Evolutionary conservation across 371 early-diverging fungal genomes (phyloP).

Genomic region (Rhizopus sp.): DNA sequence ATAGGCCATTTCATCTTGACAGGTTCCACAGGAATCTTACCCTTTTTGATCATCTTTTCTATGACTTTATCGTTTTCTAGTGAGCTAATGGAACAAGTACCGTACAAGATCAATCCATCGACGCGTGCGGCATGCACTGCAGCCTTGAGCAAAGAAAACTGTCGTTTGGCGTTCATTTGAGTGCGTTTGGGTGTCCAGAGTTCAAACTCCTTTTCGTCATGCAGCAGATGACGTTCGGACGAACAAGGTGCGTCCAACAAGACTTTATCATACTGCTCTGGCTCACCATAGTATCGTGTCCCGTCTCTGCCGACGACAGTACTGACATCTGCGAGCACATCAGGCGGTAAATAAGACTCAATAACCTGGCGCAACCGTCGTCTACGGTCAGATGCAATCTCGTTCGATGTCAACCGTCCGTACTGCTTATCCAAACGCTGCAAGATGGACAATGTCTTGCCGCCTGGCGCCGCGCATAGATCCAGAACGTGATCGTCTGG

Average conservation of each 20-base stretch:
- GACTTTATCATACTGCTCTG: slow-evolving; percentile 62
- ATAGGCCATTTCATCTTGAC: slow-evolving; percentile 44
- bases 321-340: slow-evolving; percentile 37
- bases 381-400: slow-evolving; percentile 55
- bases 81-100: slow-evolving; percentile 72
- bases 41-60: slow-evolving; percentile 42
- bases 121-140: slow-evolving; percentile 62
- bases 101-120: slow-evolving; percentile 69
- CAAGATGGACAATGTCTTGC: slow-evolving; percentile 63
- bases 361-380: slow-evolving; percentile 58
- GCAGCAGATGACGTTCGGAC: slow-evolving; percentile 71
- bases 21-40: slow-evolving; percentile 44
- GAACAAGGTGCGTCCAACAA: slow-evolving; percentile 83
- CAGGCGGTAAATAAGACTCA: slow-evolving; percentile 56
- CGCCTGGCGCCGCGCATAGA: slow-evolving; percentile 80
- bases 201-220: slow-evolving; percentile 51
- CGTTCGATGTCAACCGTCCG: slow-evolving; percentile 59
- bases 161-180: slow-evolving; percentile 52
- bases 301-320: slow-evolving; percentile 63
- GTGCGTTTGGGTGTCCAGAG: slow-evolving; percentile 58
- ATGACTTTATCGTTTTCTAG: slow-evolving; percentile 76
- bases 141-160: slow-evolving; percentile 58
- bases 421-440: slow-evolving; percentile 45
- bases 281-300: slow-evolving; percentile 44
- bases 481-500: slow-evolving; percentile 78